Base-by-base conservation (phyloP, 2,329 filamentous ascomycete species). In the Cladosporium sp. region DNA sequence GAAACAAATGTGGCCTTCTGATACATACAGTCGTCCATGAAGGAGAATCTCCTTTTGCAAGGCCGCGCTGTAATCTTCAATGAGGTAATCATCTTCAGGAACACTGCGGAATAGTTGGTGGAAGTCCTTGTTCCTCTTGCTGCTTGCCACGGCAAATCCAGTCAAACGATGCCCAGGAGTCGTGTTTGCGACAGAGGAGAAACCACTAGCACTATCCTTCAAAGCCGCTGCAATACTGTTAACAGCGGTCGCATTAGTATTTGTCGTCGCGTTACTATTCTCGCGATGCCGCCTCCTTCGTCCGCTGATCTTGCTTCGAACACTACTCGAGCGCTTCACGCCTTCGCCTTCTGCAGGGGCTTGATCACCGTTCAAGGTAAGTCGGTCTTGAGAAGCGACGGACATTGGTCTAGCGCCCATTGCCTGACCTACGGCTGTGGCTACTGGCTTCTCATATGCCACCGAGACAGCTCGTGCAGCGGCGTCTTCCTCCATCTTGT, bases 31-130 rank as follows among this genome's bases (percentile, higher is more conserved):
- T 49, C 95, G 87, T 6, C 95, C 95, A 71, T 97, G 95, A 7
- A 96, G 88, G 40, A 99, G 86, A 67, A 99, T 99, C 75, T 99
- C 96, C 70, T 93, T 88, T 78, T 99, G 95, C 66, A 99, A 79
- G 4, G 95, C 95, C 76, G 95, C 97, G 77, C 95, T 97, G 78
- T 98, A 99, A 77, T 99, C 95, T 76, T 99, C 95, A 70, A 99
- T 98, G 29, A 99, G 84, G 75, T 97, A 97, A 78, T 99, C 95
- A 73, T 99, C 95, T 70, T 98, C 94, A 0, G 96, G 95, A 0
- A 99, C 95, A 76, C 93, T 98, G 78, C 95, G 91, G 83, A 99
- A 99, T 2, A 97, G 81, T 66, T 86, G 86, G 77, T 99, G 95
- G 73, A 98, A 99, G 75, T 98, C 95, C 58, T 92, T 88, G 79